Percentiles rank a stretch among this genome's conserved stretches.
phyloP scores from a whole-genome alignment of 2,329 filamentous ascomycete genomes.

The Microthyrium microscopicum region DNA sequence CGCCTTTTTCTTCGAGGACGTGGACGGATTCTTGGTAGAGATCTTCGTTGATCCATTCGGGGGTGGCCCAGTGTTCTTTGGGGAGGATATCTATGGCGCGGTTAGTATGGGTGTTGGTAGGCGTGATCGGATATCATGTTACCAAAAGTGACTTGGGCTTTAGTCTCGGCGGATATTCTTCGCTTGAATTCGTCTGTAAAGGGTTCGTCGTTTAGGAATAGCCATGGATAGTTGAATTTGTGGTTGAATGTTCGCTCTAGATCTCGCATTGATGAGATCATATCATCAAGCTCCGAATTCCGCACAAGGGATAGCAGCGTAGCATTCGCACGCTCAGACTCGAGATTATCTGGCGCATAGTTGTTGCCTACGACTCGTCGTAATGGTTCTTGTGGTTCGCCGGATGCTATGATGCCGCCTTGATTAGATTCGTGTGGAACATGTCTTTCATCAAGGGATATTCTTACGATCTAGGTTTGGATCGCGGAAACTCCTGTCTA shows the following conservation, averaged over 20 bases:
- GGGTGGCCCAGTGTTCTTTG: constrained; percentile 86
- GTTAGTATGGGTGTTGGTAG: constrained; percentile 12
- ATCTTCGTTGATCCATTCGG: constrained; percentile 80
- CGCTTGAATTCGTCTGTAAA: constrained; percentile 89
- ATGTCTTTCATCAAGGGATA: constrained; percentile 4
- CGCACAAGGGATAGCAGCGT: constrained; percentile 83
- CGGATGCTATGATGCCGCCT: constrained; percentile 42
- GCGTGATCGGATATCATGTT: constrained; percentile 11
- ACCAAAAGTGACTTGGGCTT: constrained; percentile 78
- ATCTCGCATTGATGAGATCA: constrained; percentile 79
- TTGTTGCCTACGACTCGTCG: constrained; percentile 51
- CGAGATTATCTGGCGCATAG: constrained; percentile 59
- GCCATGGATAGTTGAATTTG: constrained; percentile 99
- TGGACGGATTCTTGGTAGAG: constrained; percentile 72
- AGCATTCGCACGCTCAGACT: constrained; percentile 77
- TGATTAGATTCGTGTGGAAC: constrained; percentile 6
- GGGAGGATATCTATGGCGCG: constrained; percentile 52
- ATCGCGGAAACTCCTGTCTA: constrained; percentile 54
- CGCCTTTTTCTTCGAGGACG: constrained; percentile 64
- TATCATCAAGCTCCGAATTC: constrained; percentile 71
- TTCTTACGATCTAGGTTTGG: constrained; percentile 70
- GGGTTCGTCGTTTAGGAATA: constrained; percentile 92
- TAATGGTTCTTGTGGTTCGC: constrained; percentile 65
- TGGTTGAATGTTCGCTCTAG: constrained; percentile 90
- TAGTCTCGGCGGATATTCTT: constrained; percentile 64